These are phyloP conservation scores for Thelonectria olida DNA, from an alignment of 2,329 filamentous ascomycete species.

Conservation along the genomic window DNA sequence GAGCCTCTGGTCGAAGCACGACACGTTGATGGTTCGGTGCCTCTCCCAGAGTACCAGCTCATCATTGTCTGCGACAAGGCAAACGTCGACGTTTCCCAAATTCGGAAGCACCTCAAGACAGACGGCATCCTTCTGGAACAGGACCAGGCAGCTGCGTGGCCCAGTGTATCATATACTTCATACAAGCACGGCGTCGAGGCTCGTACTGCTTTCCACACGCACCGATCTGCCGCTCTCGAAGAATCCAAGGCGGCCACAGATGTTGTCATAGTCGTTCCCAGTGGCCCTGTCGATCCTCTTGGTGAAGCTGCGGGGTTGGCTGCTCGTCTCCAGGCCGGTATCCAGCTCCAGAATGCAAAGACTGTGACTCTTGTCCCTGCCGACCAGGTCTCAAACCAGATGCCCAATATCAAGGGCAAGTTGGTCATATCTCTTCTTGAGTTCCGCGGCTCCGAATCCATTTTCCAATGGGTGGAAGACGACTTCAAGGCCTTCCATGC, in stretches of 20 bases:
- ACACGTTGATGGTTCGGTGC: slow-evolving; percentile 29
- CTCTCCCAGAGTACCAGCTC: slow-evolving; percentile 45
- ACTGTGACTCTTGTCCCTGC: slow-evolving; percentile 3
- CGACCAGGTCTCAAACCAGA: slow-evolving; percentile 19
- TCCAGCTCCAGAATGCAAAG: neutral
- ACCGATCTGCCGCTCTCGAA: neutral
- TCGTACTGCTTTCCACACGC: slow-evolving; percentile 15
- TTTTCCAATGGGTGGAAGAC: slow-evolving; percentile 51
- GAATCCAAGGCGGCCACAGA: neutral
- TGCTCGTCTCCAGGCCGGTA: neutral
- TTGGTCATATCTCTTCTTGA: slow-evolving; percentile 60
- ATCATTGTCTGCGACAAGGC: slow-evolving; percentile 39
- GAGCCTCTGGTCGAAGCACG: slow-evolving; percentile 43
- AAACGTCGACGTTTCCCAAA: slow-evolving; percentile 19
- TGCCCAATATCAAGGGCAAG: slow-evolving; percentile 32
- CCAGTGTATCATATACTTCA: neutral
- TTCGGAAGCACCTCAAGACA: slow-evolving; percentile 38
- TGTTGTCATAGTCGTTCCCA: slow-evolving; percentile 31
- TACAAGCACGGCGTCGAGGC: neutral
- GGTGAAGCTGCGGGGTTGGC: neutral
- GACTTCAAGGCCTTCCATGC: slow-evolving; percentile 53
- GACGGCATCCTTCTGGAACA: slow-evolving; percentile 43
- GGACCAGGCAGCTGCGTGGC: neutral
- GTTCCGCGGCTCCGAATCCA: slow-evolving; percentile 36
- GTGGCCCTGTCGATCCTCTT: slow-evolving; percentile 4